A percentile compares a stretch with the other conserved stretches of the same genome.
These are phyloP conservation scores for Anthoceros angustus DNA, from an alignment of 225 moss, liverwort and hornwort genomes.

Conservation along the genomic window DNA sequence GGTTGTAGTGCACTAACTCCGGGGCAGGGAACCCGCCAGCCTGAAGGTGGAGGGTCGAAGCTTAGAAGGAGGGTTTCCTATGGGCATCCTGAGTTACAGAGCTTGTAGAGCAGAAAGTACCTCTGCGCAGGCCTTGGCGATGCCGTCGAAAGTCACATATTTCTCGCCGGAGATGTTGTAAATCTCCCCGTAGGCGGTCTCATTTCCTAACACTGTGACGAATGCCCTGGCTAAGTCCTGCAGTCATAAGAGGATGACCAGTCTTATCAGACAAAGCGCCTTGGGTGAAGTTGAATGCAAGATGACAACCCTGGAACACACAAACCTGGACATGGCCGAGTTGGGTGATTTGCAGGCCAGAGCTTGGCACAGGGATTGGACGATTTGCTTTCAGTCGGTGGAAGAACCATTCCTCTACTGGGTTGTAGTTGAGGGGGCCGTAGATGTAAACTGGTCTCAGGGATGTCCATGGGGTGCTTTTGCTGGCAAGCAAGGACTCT, in stretches of 20 bases:
- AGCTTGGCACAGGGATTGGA: conserved; percentile 75
- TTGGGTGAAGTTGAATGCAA: neutral
- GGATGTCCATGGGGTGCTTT: conserved; percentile 66
- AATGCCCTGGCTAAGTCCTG: conserved; percentile 90
- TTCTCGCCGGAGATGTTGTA: conserved; percentile 91
- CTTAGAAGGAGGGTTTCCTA: neutral
- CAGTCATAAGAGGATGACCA: neutral
- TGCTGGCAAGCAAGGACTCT: conserved; percentile 62
- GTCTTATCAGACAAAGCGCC: neutral
- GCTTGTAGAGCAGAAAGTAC: conserved; percentile 12
- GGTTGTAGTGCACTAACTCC: conserved; percentile 87
- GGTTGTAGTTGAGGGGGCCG: conserved; percentile 93
- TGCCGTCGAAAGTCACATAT: conserved; percentile 98
- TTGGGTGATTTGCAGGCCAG: conserved; percentile 97
- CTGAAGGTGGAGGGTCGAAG: conserved; percentile 15
- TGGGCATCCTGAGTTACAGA: neutral
- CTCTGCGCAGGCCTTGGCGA: conserved; percentile 91
- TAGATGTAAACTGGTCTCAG: conserved; percentile 94
- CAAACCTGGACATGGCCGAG: conserved; percentile 89
- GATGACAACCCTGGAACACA: neutral
- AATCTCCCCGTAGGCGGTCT: conserved; percentile 63
- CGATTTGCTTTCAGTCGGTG: conserved; percentile 86
- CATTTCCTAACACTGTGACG: conserved; percentile 51
- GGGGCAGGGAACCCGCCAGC: conserved; percentile 96
- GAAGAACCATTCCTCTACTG: conserved; percentile 99